Base-by-base conservation (phyloP, 2,329 filamentous ascomycete genomes). In the Fusarium succisae region DNA sequence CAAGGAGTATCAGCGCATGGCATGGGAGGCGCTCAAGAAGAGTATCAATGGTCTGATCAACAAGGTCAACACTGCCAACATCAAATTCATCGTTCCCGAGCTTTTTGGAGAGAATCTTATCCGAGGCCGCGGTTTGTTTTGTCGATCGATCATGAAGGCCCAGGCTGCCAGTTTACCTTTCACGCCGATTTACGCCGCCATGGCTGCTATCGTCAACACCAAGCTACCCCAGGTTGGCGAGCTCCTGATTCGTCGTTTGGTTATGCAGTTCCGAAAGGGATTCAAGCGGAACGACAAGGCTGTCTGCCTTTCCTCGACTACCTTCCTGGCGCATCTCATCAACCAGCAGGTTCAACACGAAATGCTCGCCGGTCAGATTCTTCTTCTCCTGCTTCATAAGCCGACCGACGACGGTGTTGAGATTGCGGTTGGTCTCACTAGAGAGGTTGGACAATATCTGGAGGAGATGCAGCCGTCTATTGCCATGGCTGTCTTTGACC, bases 11-110 rank as follows among this genome's bases (percentile, higher is more conserved):
- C 96, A 98, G 88, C 94, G 96, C 78, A 97, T 99, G 94, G 95
- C 95, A 14, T 99, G 96, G 96, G 96, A 99, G 84, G 96, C 96
- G 18, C 86, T 99, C 80, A 99, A 99, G 86, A 99, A 99, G 87
- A 96, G 94, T 55, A 98, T 99, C 84, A 98, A 99, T 81, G 96
- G 96, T 78, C 86, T 99, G 75, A 98, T 99, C 88, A 99, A 99
- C 89, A 99, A 99, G 87, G 93, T 98, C 87, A 98, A 98, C 84
- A 94, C 96, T 63, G 94, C 93, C 39, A 99, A 99, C 83, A 98
- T 99, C 88, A 98, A 99, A 84, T 90, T 93, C 80, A 98, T 99
- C 72, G 95, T 98, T 30, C 96, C 96, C 4, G 96, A 99, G 84
- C 87, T 99, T 51, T 99, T 99, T 83, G 91, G 91, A 56, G 96